A percentile compares a stretch with the other conserved stretches of the same genome.
phyloP scores from a whole-genome alignment of 257 asterid species.

The Solanum pimpinellifolium region DNA sequence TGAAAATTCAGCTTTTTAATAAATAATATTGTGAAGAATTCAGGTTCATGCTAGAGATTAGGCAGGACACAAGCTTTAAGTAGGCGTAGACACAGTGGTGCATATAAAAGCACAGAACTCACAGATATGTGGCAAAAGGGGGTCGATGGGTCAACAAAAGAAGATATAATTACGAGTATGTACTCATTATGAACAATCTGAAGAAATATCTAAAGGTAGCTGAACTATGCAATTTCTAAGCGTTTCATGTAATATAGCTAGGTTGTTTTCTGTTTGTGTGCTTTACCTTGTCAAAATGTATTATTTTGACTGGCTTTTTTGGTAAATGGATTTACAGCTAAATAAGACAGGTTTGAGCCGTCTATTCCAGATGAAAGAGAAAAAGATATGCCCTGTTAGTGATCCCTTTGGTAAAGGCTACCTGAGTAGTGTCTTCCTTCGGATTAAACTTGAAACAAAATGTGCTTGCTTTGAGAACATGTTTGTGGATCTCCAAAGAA shows the following conservation, averaged over 20 bases:
- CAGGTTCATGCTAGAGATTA: not conserved
- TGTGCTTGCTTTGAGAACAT: not conserved
- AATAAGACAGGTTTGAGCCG: not conserved
- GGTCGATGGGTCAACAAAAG: not conserved
- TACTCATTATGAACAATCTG: not conserved
- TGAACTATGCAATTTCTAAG: not conserved
- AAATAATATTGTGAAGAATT: not conserved
- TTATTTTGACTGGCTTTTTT: not conserved
- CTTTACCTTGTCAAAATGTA: not conserved
- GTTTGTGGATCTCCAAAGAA: not conserved
- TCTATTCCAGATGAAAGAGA: not conserved
- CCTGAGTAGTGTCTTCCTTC: not conserved
- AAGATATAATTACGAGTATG: not conserved
- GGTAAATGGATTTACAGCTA: not conserved
- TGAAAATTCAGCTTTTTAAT: not conserved
- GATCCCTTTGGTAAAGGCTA: not conserved
- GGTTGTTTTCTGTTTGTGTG: not conserved
- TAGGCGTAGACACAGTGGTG: not conserved
- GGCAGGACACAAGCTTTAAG: not conserved
- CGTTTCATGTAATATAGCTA: not conserved
- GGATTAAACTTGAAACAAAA: not conserved
- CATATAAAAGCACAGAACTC: not conserved
- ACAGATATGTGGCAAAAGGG: not conserved
- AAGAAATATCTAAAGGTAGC: not conserved
- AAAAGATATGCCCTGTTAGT: not conserved